A percentile compares a stretch with the other conserved stretches of the same genome.
Conservation (phyloP, 345 rosid genomes). For the Salix dunnii region DNA sequence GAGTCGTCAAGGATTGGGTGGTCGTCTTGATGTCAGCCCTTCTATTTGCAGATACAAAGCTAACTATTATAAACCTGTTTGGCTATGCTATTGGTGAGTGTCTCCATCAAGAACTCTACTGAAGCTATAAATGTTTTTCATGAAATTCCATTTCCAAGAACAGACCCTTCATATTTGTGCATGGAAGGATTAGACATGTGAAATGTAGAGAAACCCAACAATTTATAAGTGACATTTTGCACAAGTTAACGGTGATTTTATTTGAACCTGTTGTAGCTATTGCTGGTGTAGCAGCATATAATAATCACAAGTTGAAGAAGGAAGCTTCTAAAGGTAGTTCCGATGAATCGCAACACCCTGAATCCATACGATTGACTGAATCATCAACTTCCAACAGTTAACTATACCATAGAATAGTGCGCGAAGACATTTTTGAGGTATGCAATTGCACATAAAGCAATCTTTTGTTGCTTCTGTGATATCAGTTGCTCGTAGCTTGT, state of each 20-base stretch:
- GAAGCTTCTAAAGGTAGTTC: conserved; percentile 57
- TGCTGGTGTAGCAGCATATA: conserved; percentile 95
- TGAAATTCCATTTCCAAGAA: too few relatives aligned
- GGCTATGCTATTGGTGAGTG: conserved; percentile 86
- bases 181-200: too few relatives aligned
- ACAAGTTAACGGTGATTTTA: neutral
- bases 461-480: neutral
- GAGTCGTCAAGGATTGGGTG: conserved; percentile 99
- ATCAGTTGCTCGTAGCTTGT: neutral
- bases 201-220: neutral
- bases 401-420: neutral
- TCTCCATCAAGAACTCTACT: neutral
- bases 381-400: conserved; percentile 34
- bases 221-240: neutral
- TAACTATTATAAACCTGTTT: conserved; percentile 75
- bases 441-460: neutral
- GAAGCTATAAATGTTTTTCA: too few relatives aligned
- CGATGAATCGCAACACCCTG: conserved; percentile 31
- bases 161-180: too few relatives aligned
- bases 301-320: conserved; percentile 78
- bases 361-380: conserved; percentile 43
- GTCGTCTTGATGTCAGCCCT: conserved; percentile 89
- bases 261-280: conserved; percentile 47
- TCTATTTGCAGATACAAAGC: conserved; percentile 85
- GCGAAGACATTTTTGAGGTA: conserved; percentile 26